These are phyloP conservation scores for Aspergillus ochraceus DNA, from an alignment of 2,329 filamentous ascomycete species.

Conservation along the genomic window DNA sequence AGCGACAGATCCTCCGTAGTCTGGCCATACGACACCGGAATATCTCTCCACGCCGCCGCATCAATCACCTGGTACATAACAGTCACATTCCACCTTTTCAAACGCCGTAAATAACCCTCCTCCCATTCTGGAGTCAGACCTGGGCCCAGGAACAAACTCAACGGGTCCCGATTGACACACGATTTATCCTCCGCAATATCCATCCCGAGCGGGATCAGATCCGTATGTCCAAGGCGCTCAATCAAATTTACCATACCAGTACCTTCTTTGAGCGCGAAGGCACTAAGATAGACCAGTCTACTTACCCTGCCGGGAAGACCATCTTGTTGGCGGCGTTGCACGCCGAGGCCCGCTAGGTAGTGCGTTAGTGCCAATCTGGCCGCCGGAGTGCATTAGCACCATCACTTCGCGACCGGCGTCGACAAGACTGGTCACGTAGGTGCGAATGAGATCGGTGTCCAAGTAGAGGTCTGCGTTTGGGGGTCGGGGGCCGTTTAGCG, in stretches of 20 bases:
- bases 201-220: constrained; percentile 4
- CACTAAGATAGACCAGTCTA: background rate
- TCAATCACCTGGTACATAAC: too few species aligned
- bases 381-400: too few species aligned
- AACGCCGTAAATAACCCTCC: background rate
- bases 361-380: too few species aligned
- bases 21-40: background rate
- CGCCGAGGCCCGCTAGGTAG: too few species aligned
- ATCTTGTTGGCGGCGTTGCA: too few species aligned
- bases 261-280: constrained; percentile 2
- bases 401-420: too few species aligned
- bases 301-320: background rate
- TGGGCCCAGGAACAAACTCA: constrained; percentile 1
- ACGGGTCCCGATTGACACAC: background rate
- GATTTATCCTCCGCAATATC: constrained; percentile 6
- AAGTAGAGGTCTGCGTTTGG: too few species aligned
- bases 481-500: too few species aligned
- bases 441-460: too few species aligned
- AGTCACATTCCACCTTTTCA: constrained; percentile 7
- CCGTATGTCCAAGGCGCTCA: background rate
- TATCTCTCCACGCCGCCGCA: background rate
- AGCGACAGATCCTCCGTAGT: background rate
- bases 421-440: too few species aligned
- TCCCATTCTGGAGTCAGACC: background rate
- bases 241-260: constrained; percentile 4